Conservation (phyloP, 257 asterid species). For the Nemophila menziesii region DNA sequence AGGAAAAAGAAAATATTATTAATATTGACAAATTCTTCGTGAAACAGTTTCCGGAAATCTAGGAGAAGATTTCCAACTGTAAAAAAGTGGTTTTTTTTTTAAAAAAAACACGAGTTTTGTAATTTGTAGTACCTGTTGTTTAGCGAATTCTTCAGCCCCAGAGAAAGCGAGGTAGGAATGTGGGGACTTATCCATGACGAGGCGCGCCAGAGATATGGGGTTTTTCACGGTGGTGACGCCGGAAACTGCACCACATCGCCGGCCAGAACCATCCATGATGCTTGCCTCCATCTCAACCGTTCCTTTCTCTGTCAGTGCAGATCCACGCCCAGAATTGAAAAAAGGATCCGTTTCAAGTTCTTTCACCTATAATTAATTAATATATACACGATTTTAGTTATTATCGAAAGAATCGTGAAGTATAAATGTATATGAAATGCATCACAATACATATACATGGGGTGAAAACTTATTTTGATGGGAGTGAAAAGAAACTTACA, state of each 20-base stretch:
- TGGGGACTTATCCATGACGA: slow-evolving; percentile 92
- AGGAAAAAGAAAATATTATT: too few species aligned
- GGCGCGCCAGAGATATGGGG: slow-evolving; percentile 92
- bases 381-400: too few species aligned
- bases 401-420: too few species aligned
- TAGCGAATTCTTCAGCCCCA: slow-evolving; percentile 89
- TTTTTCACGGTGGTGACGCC: slow-evolving; percentile 80
- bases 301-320: slow-evolving; percentile 80
- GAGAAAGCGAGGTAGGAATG: slow-evolving; percentile 86
- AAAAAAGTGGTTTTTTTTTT: background rate
- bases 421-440: too few species aligned
- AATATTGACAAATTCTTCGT: background rate
- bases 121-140: slow-evolving; percentile 37
- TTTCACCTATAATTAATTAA: slow-evolving; percentile 34
- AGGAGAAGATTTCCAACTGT: slow-evolving; percentile 4
- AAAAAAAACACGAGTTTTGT: too few species aligned
- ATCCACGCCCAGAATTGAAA: slow-evolving; percentile 97
- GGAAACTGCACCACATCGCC: slow-evolving; percentile 99
- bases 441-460: too few species aligned
- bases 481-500: slow-evolving; percentile 22
- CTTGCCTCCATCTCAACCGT: slow-evolving; percentile 99
- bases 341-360: slow-evolving; percentile 86
- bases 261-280: slow-evolving; percentile 77
- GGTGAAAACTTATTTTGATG: background rate
- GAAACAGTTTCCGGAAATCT: background rate